phyloP scores from a whole-genome alignment of 139 green algal species.

The Auxenochlorella protothecoides region DNA sequence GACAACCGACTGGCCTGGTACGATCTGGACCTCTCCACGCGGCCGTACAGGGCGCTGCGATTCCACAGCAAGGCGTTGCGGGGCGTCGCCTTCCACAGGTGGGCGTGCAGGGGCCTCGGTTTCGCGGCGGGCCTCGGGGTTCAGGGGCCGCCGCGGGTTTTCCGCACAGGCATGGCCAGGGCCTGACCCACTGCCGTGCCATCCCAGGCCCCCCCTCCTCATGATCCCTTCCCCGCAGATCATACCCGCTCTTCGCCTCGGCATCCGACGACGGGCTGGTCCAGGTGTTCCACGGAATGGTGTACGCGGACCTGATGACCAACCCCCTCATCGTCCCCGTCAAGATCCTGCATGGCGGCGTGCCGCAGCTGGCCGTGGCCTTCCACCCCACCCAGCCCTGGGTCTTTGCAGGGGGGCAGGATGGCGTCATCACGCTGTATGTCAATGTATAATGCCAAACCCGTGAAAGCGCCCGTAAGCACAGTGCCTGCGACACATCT shows the following conservation, averaged over 20 bases:
- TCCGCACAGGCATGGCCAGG: too few species aligned
- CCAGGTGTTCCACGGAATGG: conserved; percentile 93
- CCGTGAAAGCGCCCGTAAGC: too few species aligned
- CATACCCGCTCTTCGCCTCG: conserved; percentile 86
- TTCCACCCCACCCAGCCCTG: conserved; percentile 73
- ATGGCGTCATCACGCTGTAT: neutral
- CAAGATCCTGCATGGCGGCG: conserved; percentile 52
- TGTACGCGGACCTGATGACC: conserved; percentile 88
- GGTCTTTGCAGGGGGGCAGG: neutral
- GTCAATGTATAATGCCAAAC: neutral
- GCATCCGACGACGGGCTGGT: conserved; percentile 63
- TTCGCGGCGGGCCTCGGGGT: too few species aligned
- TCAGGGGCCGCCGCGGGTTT: too few species aligned
- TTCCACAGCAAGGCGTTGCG: conserved; percentile 68
- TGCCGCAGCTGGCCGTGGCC: conserved; percentile 51
- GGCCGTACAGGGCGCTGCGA: conserved; percentile 79
- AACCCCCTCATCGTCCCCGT: conserved; percentile 96
- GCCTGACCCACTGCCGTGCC: too few species aligned
- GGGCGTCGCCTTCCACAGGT: conserved; percentile 73
- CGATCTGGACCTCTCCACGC: conserved; percentile 89
- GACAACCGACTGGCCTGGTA: conserved; percentile 88
- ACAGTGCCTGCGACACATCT: too few species aligned
- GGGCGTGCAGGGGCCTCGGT: neutral
- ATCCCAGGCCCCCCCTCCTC: too few species aligned
- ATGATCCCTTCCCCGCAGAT: neutral